phyloP scores from a whole-genome alignment of 805 yeast species.

The Lipomyces sp. region DNA sequence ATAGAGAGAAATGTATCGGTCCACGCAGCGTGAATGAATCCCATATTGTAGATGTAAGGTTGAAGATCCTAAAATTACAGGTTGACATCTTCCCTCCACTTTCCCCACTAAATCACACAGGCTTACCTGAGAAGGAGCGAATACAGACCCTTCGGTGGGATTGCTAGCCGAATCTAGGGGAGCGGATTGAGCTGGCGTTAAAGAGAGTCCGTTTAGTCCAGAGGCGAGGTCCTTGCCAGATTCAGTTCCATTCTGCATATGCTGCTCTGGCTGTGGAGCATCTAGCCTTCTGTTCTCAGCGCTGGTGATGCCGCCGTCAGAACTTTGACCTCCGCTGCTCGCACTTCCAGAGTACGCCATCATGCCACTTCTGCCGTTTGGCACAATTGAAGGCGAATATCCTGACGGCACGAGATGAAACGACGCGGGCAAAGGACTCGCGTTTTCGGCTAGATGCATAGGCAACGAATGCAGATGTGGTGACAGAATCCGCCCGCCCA shows the following conservation, averaged over 20 bases:
- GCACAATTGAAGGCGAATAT: not conserved
- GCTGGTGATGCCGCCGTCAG: not conserved
- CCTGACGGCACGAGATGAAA: conserved; percentile 6
- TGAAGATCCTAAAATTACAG: conserved; percentile 10
- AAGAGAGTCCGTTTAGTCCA: conserved; percentile 12
- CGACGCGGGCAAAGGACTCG: not conserved
- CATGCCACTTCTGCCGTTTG: conserved; percentile 8
- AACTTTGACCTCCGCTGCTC: not conserved
- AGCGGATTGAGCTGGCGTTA: conserved; percentile 5
- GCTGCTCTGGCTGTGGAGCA: not conserved
- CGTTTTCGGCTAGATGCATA: not conserved
- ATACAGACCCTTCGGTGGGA: not conserved
- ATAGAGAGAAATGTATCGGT: conserved; percentile 44
- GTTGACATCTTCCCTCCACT: not conserved
- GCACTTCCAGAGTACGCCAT: not conserved
- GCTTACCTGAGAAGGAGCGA: not conserved
- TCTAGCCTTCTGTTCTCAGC: not conserved
- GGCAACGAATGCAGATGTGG: conserved; percentile 7
- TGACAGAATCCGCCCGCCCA: conserved; percentile 4
- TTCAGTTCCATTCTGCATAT: not conserved
- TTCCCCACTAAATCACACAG: not conserved
- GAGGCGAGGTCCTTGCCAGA: not conserved
- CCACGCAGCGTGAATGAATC: conserved; percentile 47
- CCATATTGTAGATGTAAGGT: conserved; percentile 43
- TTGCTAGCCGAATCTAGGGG: not conserved